Conservation (phyloP, 345 rosid genomes). For the Litchi chinensis region DNA sequence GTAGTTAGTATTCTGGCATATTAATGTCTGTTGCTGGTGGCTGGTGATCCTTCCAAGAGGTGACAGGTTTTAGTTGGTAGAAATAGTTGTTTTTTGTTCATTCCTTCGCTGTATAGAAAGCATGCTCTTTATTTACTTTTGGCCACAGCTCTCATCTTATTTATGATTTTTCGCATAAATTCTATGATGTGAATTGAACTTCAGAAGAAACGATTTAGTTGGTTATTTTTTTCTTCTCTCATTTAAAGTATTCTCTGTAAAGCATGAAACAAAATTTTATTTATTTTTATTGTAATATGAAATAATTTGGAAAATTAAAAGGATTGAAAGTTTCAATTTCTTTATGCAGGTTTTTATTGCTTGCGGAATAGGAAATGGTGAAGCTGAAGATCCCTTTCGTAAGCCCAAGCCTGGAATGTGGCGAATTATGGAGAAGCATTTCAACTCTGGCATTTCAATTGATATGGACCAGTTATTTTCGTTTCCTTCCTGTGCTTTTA, state of each 20-base stretch:
- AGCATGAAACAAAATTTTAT: neutral
- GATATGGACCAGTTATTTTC: conserved; percentile 73
- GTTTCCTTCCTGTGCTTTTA: conserved; percentile 19
- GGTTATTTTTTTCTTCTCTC: neutral
- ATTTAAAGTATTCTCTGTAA: neutral
- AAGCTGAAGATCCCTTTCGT: conserved; percentile 68
- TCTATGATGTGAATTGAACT: conserved; percentile 1
- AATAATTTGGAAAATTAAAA: neutral
- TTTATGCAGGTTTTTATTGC: conserved; percentile 79
- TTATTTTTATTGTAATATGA: conserved; percentile 1
- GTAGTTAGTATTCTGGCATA: neutral
- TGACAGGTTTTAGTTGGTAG: neutral
- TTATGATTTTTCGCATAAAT: neutral
- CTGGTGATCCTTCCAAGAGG: conserved; percentile 8
- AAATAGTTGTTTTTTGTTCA: neutral
- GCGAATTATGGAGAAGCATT: conserved; percentile 77
- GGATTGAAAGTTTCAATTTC: conserved; percentile 9
- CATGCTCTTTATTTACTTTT: neutral
- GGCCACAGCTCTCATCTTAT: neutral
- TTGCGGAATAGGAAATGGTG: conserved; percentile 59
- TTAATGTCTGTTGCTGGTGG: neutral
- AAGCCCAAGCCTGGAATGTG: conserved; percentile 96
- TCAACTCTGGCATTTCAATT: conserved; percentile 79
- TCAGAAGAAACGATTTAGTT: neutral
- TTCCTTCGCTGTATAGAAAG: neutral